These are phyloP conservation scores for Nemophila menziesii DNA, from an alignment of 257 asterid species.

Conservation along the genomic window DNA sequence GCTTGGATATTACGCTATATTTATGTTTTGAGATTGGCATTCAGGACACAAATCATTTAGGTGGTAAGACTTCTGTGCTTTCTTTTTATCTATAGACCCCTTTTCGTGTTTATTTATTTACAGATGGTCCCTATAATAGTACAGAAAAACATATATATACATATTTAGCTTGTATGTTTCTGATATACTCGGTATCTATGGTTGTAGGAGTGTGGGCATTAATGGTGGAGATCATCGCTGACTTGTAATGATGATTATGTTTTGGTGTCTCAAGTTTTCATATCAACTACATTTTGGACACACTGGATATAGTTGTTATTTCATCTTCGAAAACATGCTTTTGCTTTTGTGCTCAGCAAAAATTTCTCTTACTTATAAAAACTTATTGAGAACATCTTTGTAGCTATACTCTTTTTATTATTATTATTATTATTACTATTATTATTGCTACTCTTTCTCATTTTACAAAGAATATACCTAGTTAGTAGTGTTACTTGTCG, in stretches of 20 bases:
- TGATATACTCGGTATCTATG: too few species aligned
- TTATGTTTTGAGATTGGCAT: too few species aligned
- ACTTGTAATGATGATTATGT: conserved; percentile 12
- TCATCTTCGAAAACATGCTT: neutral
- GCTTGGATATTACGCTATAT: too few species aligned
- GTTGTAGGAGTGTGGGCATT: conserved; percentile 38
- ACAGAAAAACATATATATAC: too few species aligned
- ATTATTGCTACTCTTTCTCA: neutral
- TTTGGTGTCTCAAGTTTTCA: conserved; percentile 12
- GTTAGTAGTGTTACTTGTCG: neutral
- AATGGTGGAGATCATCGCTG: conserved; percentile 33
- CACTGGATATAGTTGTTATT: neutral
- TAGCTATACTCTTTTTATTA: neutral
- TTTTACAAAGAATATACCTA: neutral
- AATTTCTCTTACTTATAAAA: neutral
- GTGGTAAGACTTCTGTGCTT: too few species aligned
- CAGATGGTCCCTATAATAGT: neutral
- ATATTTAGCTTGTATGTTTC: too few species aligned
- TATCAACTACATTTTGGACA: conserved; percentile 11
- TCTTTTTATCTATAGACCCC: neutral
- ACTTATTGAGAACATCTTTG: neutral
- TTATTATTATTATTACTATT: neutral
- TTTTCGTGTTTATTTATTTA: neutral
- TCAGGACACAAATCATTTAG: too few species aligned
- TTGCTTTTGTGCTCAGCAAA: neutral